Conservation (phyloP, 495 filamentous ascomycete genomes). For the Aspergillus steynii region DNA sequence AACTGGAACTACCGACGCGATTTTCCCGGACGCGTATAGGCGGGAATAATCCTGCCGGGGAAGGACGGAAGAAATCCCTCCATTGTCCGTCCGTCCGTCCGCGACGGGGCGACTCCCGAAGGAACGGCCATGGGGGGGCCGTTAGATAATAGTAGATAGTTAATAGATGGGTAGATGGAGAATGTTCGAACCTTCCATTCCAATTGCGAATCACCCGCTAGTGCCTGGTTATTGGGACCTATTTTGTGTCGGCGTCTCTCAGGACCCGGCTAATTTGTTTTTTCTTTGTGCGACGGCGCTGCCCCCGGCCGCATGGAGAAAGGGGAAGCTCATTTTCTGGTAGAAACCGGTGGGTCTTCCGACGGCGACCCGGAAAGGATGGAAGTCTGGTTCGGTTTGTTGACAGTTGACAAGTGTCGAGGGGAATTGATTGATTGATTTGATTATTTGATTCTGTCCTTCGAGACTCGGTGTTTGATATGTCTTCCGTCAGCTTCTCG, state of each 20-base stretch:
- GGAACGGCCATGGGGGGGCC: slow-evolving; percentile 1
- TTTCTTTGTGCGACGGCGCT: not conserved
- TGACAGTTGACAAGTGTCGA: not conserved
- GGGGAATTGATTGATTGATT: not conserved
- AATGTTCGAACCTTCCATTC: not conserved
- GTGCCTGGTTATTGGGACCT: not conserved
- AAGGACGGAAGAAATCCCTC: slow-evolving; percentile 9
- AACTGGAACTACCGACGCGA: not conserved
- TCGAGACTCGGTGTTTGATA: not conserved
- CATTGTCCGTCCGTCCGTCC: not conserved
- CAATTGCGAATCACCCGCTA: not conserved
- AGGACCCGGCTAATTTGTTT: not conserved
- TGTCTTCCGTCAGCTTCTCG: not conserved
- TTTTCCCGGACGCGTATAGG: not conserved
- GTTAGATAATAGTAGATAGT: not conserved
- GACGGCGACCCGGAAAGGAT: slow-evolving; percentile 7
- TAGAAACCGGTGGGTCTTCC: slow-evolving; percentile 13
- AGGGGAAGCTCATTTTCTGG: not conserved
- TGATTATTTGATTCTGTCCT: no score
- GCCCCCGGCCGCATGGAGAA: not conserved
- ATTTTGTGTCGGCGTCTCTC: not conserved
- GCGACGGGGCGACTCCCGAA: slow-evolving; percentile 3
- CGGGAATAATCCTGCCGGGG: slow-evolving; percentile 1
- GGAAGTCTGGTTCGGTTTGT: no score
- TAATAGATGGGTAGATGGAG: not conserved